Percentiles rank a stretch among this genome's conserved stretches.
Conservation (phyloP, 331 rosid genomes). For the Erythrophleum ivorense region DNA sequence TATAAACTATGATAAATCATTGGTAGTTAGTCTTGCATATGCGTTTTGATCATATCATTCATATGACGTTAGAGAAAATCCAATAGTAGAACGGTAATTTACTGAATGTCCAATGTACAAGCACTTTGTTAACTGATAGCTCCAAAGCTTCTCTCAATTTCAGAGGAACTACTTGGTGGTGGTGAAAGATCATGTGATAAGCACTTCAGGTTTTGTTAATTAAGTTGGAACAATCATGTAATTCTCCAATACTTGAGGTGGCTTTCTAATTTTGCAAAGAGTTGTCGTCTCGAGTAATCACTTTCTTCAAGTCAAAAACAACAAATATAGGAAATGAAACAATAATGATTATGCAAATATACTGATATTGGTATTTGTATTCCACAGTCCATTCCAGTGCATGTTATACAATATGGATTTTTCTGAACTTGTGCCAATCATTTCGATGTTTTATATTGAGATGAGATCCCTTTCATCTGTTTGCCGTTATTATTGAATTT, state of each 20-base stretch:
- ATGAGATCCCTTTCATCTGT: conserved; percentile 5
- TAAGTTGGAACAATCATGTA: conserved; percentile 34
- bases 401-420: neutral
- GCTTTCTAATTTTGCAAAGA: conserved; percentile 49
- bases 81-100: conserved; percentile 39
- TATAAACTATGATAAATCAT: conserved; percentile 22
- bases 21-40: conserved; percentile 39
- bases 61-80: neutral
- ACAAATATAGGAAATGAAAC: conserved; percentile 31
- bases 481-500: conserved; percentile 5
- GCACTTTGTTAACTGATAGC: conserved; percentile 51
- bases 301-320: conserved; percentile 49
- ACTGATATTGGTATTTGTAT: neutral
- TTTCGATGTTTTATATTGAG: conserved; percentile 30
- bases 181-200: conserved; percentile 32
- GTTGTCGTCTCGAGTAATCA: conserved; percentile 35
- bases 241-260: conserved; percentile 44
- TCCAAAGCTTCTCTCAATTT: conserved; percentile 21
- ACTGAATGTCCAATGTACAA: conserved; percentile 64
- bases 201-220: conserved; percentile 28
- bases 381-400: conserved; percentile 17
- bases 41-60: conserved; percentile 32
- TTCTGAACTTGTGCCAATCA: conserved; percentile 19
- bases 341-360: conserved; percentile 6
- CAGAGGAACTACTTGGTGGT: conserved; percentile 35